Conservation (phyloP, 2,329 filamentous ascomycete genomes). For the Trichoderma sp. region DNA sequence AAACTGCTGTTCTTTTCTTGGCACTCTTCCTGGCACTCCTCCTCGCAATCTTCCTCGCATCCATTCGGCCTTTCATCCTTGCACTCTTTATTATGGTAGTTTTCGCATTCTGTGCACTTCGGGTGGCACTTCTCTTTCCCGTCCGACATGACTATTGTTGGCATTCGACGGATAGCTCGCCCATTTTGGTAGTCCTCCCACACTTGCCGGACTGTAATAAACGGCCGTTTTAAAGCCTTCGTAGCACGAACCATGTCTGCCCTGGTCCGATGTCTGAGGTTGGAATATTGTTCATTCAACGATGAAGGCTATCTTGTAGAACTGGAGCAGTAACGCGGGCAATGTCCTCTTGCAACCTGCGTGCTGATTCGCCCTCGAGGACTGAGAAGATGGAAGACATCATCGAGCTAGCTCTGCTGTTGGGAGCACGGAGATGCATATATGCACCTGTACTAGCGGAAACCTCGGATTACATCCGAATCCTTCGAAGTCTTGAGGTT, state of each 20-base stretch:
- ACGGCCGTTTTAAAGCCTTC: background rate
- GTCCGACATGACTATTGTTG: background rate
- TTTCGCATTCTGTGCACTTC: background rate
- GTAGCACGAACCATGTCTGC: slow-evolving; percentile 22
- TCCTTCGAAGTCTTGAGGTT: background rate
- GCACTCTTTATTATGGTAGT: rapidly evolving
- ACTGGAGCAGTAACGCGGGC: background rate
- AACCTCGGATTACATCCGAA: background rate
- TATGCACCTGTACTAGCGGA: background rate
- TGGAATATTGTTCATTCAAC: background rate
- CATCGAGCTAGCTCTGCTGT: slow-evolving; percentile 55
- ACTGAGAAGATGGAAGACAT: slow-evolving; percentile 52
- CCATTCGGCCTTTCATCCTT: background rate
- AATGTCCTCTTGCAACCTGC: slow-evolving; percentile 20
- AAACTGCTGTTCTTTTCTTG: background rate
- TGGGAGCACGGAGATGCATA: slow-evolving; percentile 30
- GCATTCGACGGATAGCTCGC: background rate
- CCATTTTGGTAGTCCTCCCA: background rate
- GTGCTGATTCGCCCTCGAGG: slow-evolving; percentile 52
- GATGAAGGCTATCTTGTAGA: slow-evolving; percentile 35
- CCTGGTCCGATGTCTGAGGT: slow-evolving; percentile 30
- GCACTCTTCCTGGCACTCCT: background rate
- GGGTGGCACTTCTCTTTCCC: background rate
- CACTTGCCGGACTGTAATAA: background rate
- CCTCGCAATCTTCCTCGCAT: background rate